Conservation (phyloP, 495 filamentous ascomycete genomes). For the Penicillium ochrochloron region DNA sequence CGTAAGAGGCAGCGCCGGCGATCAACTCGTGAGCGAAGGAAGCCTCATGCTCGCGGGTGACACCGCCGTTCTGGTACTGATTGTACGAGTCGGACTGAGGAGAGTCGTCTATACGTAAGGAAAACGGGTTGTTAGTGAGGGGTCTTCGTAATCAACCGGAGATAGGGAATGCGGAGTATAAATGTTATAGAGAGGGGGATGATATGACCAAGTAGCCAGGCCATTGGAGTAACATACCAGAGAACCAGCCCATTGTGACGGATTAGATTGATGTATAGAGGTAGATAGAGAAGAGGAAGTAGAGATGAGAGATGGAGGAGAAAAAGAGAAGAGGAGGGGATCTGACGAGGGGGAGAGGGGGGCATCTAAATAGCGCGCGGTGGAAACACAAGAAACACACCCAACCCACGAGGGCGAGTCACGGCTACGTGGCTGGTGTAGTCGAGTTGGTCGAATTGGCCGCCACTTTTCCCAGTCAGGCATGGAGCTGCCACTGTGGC, state of each 20-base stretch:
- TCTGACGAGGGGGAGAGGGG: background rate
- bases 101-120: slow-evolving; percentile 24
- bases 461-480: slow-evolving; percentile 2
- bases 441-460: background rate
- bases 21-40: slow-evolving; percentile 69
- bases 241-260: slow-evolving; percentile 36
- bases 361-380: slow-evolving; percentile 9
- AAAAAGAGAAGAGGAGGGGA: slow-evolving; percentile 9
- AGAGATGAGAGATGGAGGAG: background rate
- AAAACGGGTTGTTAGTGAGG: slow-evolving; percentile 9
- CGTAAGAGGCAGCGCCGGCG: slow-evolving; percentile 72
- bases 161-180: background rate
- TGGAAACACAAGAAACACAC: slow-evolving; percentile 3
- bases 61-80: slow-evolving; percentile 48
- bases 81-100: slow-evolving; percentile 43
- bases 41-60: slow-evolving; percentile 50
- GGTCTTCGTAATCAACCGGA: too few relatives aligned
- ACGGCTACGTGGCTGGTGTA: slow-evolving; percentile 12
- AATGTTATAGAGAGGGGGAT: background rate
- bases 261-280: background rate
- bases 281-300: background rate
- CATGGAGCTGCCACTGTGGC: slow-evolving; percentile 13
- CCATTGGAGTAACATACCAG: slow-evolving; percentile 18
- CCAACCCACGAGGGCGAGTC: background rate
- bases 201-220: background rate